These are phyloP conservation scores for Arctium minus DNA, from an alignment of 129 eudicot genomes.

Conservation along the genomic window DNA sequence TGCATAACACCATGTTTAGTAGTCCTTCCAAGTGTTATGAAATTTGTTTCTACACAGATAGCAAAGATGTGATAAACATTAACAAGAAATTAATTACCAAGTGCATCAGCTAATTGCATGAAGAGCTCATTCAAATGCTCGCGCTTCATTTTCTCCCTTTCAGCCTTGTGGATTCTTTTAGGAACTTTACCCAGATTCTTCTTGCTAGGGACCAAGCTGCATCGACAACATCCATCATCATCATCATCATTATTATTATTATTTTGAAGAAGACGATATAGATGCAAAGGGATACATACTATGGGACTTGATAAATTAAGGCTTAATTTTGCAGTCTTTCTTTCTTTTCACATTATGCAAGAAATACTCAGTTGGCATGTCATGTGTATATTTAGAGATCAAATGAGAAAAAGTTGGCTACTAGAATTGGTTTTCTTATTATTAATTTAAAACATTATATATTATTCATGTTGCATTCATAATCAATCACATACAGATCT, in stretches of 20 bases:
- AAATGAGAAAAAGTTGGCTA: too few relatives aligned
- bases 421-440: too few relatives aligned
- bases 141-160: constrained; percentile 68
- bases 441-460: too few relatives aligned
- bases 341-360: too few relatives aligned
- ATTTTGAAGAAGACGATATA: neutral
- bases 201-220: constrained; percentile 37
- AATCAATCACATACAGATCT: too few relatives aligned
- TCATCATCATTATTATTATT: too few relatives aligned
- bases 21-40: neutral
- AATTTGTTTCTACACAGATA: neutral
- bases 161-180: constrained; percentile 53
- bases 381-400: too few relatives aligned
- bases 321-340: too few relatives aligned
- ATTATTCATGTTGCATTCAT: too few relatives aligned
- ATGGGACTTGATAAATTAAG: too few relatives aligned
- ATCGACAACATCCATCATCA: neutral
- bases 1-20: neutral
- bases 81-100: constrained; percentile 32
- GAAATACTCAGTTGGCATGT: too few relatives aligned
- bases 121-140: constrained; percentile 61
- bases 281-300: neutral
- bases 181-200: constrained; percentile 47
- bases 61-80: neutral
- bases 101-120: constrained; percentile 39